Conservation (phyloP, 345 rosid species). For the Pistacia atlantica region DNA sequence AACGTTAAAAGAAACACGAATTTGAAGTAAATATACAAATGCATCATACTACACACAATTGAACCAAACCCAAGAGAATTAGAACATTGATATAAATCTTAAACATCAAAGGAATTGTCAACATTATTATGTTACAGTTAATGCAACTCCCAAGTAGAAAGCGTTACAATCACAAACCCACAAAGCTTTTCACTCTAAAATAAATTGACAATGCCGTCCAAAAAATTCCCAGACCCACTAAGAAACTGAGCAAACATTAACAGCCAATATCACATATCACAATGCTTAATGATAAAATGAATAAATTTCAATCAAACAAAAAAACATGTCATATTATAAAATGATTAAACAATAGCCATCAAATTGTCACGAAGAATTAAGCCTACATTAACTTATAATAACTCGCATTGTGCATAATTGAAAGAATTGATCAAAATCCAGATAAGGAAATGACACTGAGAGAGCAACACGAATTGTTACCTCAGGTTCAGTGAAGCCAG, state of each 20-base stretch:
- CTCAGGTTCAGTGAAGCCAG: constrained; percentile 56
- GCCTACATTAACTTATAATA: neutral
- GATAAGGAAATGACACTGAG: neutral
- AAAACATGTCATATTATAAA: neutral
- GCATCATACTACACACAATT: neutral
- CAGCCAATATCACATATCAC: too few relatives aligned
- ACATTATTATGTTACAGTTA: neutral
- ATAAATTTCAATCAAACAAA: too few relatives aligned
- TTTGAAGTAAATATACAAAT: neutral
- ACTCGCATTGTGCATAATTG: neutral
- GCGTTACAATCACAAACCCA: neutral
- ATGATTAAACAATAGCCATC: neutral
- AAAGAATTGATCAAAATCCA: constrained; percentile 13
- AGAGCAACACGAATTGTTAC: constrained; percentile 18
- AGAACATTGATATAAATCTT: neutral
- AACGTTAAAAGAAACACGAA: neutral
- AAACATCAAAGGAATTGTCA: neutral
- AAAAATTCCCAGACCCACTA: neutral
- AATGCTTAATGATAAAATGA: too few relatives aligned
- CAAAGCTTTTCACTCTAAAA: neutral
- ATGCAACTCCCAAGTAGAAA: too few relatives aligned
- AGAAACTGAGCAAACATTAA: neutral
- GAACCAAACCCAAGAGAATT: neutral
- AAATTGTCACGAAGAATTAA: neutral
- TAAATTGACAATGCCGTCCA: neutral